Percentiles rank a stretch among this genome's conserved stretches.
phyloP scores from a whole-genome alignment of 2,329 filamentous ascomycete genomes.

The Onygenales sp. region DNA sequence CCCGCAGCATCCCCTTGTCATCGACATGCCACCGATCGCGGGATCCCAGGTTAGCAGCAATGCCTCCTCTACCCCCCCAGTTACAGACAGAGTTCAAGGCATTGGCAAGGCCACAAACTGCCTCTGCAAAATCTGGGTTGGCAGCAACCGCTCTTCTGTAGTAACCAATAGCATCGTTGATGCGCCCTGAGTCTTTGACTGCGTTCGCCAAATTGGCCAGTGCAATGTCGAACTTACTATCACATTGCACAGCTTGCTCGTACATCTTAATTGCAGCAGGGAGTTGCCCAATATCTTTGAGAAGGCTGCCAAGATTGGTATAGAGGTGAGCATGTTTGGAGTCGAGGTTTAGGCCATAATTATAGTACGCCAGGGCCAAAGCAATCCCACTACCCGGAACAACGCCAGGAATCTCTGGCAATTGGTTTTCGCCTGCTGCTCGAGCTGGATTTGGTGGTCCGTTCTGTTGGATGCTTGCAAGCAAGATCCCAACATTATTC shows the following conservation, averaged over 20 bases:
- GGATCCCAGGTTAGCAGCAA: slow-evolving; percentile 61
- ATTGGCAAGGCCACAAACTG: slow-evolving; percentile 89
- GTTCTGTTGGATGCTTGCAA: slow-evolving; percentile 84
- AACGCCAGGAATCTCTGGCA: slow-evolving; percentile 62
- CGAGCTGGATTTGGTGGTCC: slow-evolving; percentile 31
- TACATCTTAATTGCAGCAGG: slow-evolving; percentile 94
- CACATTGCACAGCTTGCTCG: slow-evolving; percentile 83
- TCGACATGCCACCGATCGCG: slow-evolving; percentile 92
- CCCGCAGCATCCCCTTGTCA: slow-evolving; percentile 69
- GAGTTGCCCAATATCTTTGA: slow-evolving; percentile 93
- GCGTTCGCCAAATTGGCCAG: slow-evolving; percentile 94
- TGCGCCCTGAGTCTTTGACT: slow-evolving; percentile 89
- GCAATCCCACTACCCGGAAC: slow-evolving; percentile 77
- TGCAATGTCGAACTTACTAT: slow-evolving; percentile 93
- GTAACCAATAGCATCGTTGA: slow-evolving; percentile 83
- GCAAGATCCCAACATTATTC: slow-evolving; percentile 93
- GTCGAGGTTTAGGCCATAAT: slow-evolving; percentile 83
- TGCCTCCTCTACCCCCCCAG: slow-evolving; percentile 82
- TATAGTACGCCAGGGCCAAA: slow-evolving; percentile 85
- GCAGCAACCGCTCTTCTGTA: slow-evolving; percentile 82
- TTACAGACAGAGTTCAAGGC: slow-evolving; percentile 94
- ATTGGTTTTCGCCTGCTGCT: slow-evolving; percentile 27
- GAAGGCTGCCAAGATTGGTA: slow-evolving; percentile 86
- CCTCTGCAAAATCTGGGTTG: slow-evolving; percentile 95
- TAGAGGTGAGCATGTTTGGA: slow-evolving; percentile 88